Evolutionary conservation across 768 basidiomycete genomes (phyloP).

Genomic region (Clathrus columnatus): DNA sequence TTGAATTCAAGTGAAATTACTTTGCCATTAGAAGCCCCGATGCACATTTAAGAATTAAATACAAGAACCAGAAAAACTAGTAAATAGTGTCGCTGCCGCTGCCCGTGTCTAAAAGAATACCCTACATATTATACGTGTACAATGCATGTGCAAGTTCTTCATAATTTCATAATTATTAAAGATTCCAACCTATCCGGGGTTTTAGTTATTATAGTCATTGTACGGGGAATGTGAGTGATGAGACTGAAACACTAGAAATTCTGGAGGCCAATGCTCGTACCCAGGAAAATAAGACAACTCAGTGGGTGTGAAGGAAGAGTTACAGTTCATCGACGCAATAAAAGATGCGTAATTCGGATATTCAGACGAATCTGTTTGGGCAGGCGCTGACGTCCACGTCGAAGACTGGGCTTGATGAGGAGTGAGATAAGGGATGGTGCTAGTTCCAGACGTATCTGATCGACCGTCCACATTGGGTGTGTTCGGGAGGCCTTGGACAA

Average conservation of each 20-base stretch:
- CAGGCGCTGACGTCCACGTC: neutral
- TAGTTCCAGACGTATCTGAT: neutral
- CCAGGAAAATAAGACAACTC: constrained; percentile 2
- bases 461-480: neutral
- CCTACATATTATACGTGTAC: too few relatives aligned
- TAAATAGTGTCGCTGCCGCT: too few relatives aligned
- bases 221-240: too few relatives aligned
- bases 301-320: neutral
- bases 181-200: too few relatives aligned
- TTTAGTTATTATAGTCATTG: too few relatives aligned
- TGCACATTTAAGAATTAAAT: too few relatives aligned
- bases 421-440: neutral
- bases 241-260: neutral
- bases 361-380: neutral
- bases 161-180: too few relatives aligned
- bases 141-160: too few relatives aligned
- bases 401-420: neutral
- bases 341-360: neutral
- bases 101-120: too few relatives aligned
- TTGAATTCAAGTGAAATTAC: too few relatives aligned
- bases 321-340: neutral
- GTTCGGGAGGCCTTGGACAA: neutral
- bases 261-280: constrained; percentile 4
- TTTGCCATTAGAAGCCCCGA: too few relatives aligned
- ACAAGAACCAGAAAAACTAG: too few relatives aligned